Percentiles rank a stretch among this genome's conserved stretches.
Evolutionary conservation across 768 basidiomycete genomes (phyloP).

Genomic region (Clitopilus passeckerianus): DNA sequence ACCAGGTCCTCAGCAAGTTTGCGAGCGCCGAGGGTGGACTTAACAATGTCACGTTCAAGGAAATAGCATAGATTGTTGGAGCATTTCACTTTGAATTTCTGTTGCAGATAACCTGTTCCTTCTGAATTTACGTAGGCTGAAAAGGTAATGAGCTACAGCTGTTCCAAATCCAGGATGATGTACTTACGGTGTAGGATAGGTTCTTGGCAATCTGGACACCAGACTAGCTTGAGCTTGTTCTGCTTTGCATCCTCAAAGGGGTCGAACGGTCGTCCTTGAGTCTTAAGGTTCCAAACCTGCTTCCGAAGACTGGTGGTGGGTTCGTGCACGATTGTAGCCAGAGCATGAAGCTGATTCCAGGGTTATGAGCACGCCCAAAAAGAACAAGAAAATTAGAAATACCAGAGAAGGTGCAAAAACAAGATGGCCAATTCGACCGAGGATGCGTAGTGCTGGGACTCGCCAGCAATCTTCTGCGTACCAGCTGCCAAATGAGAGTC

Average conservation of each 20-base stretch:
- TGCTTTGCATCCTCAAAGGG: slow-evolving; percentile 8
- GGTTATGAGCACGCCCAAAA: too few relatives aligned
- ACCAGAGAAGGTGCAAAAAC: slow-evolving; percentile 2
- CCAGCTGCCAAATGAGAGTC: slow-evolving; percentile 6
- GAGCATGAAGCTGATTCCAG: neutral
- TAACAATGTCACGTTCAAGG: slow-evolving; percentile 26
- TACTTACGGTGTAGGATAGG: slow-evolving; percentile 13
- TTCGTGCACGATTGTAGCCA: neutral
- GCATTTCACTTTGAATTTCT: slow-evolving; percentile 27
- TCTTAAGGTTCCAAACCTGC: slow-evolving; percentile 1
- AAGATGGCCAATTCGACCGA: slow-evolving; percentile 4
- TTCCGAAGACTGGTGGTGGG: neutral
- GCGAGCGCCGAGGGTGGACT: slow-evolving; percentile 30
- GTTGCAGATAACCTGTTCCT: slow-evolving; percentile 37
- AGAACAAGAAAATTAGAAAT: neutral
- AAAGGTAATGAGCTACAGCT: neutral
- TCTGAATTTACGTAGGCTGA: slow-evolving; percentile 29
- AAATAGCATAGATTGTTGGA: slow-evolving; percentile 17
- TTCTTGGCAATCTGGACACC: slow-evolving; percentile 15
- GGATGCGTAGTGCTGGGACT: slow-evolving; percentile 7
- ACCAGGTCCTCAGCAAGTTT: slow-evolving; percentile 27
- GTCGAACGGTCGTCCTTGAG: slow-evolving; percentile 4
- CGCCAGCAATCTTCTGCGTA: slow-evolving; percentile 16
- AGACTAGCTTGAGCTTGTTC: slow-evolving; percentile 7
- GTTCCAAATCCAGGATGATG: neutral